Evolutionary conservation across 148 eudicot genomes (phyloP).

Genomic region (Diospyros lotus): DNA sequence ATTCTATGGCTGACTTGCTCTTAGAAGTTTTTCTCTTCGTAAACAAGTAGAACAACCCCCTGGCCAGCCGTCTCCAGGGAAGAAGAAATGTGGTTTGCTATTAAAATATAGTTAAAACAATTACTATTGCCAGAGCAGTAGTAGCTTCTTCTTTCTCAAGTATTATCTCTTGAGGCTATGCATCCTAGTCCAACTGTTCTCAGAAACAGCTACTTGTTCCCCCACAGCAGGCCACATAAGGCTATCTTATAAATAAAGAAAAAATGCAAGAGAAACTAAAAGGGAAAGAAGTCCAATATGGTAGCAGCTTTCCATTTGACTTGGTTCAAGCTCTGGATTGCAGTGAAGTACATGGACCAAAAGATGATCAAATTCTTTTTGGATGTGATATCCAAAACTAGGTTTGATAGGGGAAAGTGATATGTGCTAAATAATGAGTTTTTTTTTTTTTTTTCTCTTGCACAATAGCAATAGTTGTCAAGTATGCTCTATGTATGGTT

Average conservation of each 20-base stretch:
- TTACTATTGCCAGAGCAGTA: background rate
- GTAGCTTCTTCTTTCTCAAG: background rate
- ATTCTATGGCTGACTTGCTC: background rate
- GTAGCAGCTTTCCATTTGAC: background rate
- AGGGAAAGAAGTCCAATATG: background rate
- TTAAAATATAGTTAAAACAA: background rate
- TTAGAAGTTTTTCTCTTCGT: background rate
- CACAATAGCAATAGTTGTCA: background rate
- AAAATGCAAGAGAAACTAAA: background rate
- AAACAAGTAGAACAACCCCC: background rate
- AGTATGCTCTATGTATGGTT: background rate
- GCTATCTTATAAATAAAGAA: too few relatives aligned
- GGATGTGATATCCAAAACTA: background rate
- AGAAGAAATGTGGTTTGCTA: background rate
- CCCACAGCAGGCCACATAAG: background rate
- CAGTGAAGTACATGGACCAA: background rate
- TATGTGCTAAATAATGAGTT: too few relatives aligned
- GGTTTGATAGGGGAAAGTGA: background rate
- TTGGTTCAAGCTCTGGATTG: background rate
- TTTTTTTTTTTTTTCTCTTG: background rate
- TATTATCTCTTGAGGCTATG: background rate
- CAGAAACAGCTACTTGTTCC: background rate
- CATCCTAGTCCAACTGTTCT: background rate
- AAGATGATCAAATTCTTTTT: background rate
- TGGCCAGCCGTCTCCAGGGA: background rate